Conservation (phyloP, 75 land plant genomes). For the Sequoiadendron giganteum region DNA sequence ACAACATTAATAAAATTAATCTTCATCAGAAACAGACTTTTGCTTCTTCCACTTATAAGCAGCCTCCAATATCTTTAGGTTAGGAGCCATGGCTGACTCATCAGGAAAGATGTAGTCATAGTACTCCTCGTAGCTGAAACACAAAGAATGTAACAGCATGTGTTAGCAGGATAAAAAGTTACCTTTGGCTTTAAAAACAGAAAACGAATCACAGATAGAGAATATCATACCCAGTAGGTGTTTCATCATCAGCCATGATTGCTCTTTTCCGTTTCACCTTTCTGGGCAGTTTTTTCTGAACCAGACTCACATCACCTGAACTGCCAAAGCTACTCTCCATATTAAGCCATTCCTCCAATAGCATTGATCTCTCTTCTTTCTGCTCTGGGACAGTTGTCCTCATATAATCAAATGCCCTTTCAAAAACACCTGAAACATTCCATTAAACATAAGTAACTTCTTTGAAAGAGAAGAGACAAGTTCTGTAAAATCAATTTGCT, state of each 20-base stretch:
- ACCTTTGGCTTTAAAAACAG: background rate
- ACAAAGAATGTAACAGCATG: background rate
- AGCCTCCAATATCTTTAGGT: constrained; percentile 82
- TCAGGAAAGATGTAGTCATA: constrained; percentile 87
- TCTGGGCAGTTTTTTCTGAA: constrained; percentile 74
- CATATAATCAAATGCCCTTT: constrained; percentile 73
- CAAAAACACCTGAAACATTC: constrained; percentile 70
- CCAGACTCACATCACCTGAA: constrained; percentile 68
- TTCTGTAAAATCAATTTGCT: background rate
- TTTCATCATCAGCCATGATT: constrained; percentile 64
- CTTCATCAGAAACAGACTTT: constrained; percentile 49
- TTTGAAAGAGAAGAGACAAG: background rate
- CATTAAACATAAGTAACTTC: background rate
- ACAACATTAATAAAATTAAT: constrained; percentile 14
- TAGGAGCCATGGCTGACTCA: constrained; percentile 70
- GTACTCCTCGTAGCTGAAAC: constrained; percentile 76
- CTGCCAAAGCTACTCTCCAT: constrained; percentile 77
- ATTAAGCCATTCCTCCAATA: constrained; percentile 85
- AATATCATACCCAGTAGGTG: constrained; percentile 62
- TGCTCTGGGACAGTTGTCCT: constrained; percentile 72
- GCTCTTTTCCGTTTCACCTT: constrained; percentile 75
- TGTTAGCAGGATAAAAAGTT: background rate
- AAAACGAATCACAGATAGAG: background rate
- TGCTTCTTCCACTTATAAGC: constrained; percentile 96
- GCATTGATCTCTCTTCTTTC: constrained; percentile 89